Percentiles rank a stretch among this genome's conserved stretches.
phyloP scores from a whole-genome alignment of 2,329 filamentous ascomycete genomes.

The Alternaria solani region DNA sequence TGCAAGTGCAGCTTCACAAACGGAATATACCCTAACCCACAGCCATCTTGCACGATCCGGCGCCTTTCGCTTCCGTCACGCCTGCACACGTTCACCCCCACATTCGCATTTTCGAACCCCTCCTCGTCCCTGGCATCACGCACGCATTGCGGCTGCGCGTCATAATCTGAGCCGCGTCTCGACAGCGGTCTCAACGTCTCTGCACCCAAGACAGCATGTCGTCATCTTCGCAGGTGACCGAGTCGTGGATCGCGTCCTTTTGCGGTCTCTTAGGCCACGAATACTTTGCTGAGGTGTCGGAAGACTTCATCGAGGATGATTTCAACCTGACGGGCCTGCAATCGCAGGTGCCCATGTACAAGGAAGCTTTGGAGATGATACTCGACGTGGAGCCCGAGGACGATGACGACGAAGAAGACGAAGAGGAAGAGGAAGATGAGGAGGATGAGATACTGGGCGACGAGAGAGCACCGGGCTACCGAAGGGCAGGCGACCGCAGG shows the following conservation, averaged over 20 bases:
- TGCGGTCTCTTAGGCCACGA: constrained; percentile 95
- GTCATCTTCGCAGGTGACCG: constrained; percentile 67
- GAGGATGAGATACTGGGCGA: constrained; percentile 54
- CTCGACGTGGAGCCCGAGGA: constrained; percentile 97
- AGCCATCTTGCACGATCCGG: neutral
- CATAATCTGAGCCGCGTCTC: constrained; percentile 26
- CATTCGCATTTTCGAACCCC: constrained; percentile 41
- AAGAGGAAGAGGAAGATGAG: constrained; percentile 70
- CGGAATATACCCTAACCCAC: neutral
- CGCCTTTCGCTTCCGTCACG: constrained; percentile 8
- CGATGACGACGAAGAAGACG: constrained; percentile 80
- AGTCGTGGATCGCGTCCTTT: constrained; percentile 98
- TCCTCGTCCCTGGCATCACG: constrained; percentile 33
- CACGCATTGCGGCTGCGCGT: constrained; percentile 30
- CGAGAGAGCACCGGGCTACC: constrained; percentile 66
- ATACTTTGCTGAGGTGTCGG: constrained; percentile 98
- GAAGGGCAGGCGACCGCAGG: constrained; percentile 63
- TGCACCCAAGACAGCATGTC: constrained; percentile 55
- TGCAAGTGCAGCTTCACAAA: constrained; percentile 25
- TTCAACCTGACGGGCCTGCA: constrained; percentile 98
- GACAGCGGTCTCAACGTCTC: constrained; percentile 22
- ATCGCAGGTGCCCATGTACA: constrained; percentile 97
- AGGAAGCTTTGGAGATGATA: constrained; percentile 99
- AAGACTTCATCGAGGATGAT: constrained; percentile 99
- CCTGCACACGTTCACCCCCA: constrained; percentile 29